Evolutionary conservation across 1,284 basidiomycete genomes (phyloP).

Genomic region (Irpex sp.): DNA sequence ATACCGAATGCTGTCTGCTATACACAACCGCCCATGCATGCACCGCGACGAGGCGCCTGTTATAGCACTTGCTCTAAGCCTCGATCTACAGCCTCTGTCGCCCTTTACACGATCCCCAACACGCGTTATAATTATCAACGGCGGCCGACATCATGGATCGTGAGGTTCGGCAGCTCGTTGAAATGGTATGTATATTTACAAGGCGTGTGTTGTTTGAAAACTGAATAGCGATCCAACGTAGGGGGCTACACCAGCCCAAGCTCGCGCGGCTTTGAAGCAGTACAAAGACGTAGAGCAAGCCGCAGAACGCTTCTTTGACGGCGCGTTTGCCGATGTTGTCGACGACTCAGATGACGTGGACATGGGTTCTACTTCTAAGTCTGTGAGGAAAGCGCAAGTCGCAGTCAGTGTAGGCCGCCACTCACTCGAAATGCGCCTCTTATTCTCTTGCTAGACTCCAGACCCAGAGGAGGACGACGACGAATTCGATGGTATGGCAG

Average conservation of each 20-base stretch:
- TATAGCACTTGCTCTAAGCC: neutral
- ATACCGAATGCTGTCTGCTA: neutral
- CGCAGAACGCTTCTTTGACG: constrained; percentile 81
- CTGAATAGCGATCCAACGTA: constrained; percentile 25
- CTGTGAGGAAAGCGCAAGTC: constrained; percentile 23
- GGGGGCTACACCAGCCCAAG: constrained; percentile 78
- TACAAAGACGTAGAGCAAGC: constrained; percentile 87
- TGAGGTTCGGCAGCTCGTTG: constrained; percentile 34
- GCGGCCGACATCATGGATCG: constrained; percentile 26
- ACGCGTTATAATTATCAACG: neutral
- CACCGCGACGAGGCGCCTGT: neutral
- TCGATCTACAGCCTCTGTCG: neutral
- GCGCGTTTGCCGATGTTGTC: constrained; percentile 70
- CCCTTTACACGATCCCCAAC: neutral
- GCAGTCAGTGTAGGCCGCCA: constrained; percentile 22
- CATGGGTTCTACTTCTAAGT: constrained; percentile 18
- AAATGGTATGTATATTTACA: constrained; percentile 29
- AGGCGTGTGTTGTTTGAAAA: neutral
- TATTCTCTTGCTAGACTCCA: constrained; percentile 45
- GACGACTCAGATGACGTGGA: constrained; percentile 44
- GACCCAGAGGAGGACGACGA: constrained; percentile 43
- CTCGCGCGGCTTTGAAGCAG: constrained; percentile 71
- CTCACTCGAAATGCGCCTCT: constrained; percentile 6
- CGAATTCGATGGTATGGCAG: constrained; percentile 35
- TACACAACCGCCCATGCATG: neutral